Conservation (phyloP, 164 flowering plant genomes). For the Stephania cephalantha region DNA sequence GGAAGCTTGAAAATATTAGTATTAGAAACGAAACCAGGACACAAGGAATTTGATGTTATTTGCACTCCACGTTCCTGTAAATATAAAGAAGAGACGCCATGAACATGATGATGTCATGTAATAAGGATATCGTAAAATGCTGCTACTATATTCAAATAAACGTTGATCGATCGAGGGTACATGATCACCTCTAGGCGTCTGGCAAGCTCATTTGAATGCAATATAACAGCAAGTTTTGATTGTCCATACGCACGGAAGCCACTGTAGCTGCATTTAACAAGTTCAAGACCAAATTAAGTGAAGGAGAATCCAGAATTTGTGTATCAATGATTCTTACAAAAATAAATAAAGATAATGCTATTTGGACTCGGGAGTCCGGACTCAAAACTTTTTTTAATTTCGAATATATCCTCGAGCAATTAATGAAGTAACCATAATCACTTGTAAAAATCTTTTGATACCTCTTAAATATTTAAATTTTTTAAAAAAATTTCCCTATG, state of each 20-base stretch:
- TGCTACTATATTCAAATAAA: no score
- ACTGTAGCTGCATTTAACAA: slow-evolving; percentile 38
- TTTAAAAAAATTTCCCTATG: no score
- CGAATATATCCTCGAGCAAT: no score
- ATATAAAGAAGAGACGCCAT: slow-evolving; percentile 1
- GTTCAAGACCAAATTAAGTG: background rate
- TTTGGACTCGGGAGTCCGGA: no score
- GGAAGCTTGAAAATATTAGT: slow-evolving; percentile 40
- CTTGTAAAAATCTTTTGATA: no score
- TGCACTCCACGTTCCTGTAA: slow-evolving; percentile 55
- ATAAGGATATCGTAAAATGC: background rate
- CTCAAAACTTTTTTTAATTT: no score
- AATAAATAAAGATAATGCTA: no score
- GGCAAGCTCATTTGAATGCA: slow-evolving; percentile 75
- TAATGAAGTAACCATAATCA: no score
- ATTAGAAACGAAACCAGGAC: slow-evolving; percentile 39
- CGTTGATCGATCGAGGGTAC: no score
- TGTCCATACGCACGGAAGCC: slow-evolving; percentile 55
- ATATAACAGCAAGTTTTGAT: slow-evolving; percentile 68
- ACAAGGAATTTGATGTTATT: slow-evolving; percentile 47
- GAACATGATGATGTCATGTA: background rate
- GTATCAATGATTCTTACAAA: background rate
- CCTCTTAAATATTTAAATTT: no score
- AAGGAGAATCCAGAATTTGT: background rate
- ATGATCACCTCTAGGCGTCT: slow-evolving; percentile 50